Evolutionary conservation across 345 rosid species (phyloP).

Genomic region (Sisymbrium altissimum): DNA sequence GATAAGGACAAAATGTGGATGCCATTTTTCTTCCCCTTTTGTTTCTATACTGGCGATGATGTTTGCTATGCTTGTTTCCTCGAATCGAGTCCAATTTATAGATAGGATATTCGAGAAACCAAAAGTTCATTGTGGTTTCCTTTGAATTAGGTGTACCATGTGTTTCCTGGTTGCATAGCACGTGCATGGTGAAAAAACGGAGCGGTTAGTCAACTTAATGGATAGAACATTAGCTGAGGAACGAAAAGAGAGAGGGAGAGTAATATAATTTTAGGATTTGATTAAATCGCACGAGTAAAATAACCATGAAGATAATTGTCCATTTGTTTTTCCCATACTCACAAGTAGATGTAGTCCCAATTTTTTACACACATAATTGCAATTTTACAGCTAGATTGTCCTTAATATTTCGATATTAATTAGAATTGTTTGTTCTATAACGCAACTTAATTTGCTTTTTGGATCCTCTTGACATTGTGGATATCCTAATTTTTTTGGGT

Average conservation of each 20-base stretch:
- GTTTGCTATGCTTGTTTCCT: too few species aligned
- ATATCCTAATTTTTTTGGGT: background rate
- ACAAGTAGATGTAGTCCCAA: too few species aligned
- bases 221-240: background rate
- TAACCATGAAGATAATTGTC: too few species aligned
- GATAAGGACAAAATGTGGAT: background rate
- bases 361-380: too few species aligned
- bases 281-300: background rate
- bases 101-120: background rate
- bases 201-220: background rate
- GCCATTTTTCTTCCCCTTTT: background rate
- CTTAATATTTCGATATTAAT: too few species aligned
- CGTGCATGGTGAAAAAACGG: background rate
- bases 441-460: too few species aligned
- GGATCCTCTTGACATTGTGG: background rate
- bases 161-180: background rate
- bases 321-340: too few species aligned
- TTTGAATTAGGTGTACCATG: conserved; percentile 2
- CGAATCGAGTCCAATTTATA: background rate
- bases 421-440: too few species aligned
- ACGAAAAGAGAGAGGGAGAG: background rate
- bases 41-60: background rate
- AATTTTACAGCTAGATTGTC: too few species aligned
- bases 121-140: background rate
- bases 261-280: background rate